These are phyloP conservation scores for Macaranga tanarius DNA, from an alignment of 441 rosid species.

Conservation along the genomic window DNA sequence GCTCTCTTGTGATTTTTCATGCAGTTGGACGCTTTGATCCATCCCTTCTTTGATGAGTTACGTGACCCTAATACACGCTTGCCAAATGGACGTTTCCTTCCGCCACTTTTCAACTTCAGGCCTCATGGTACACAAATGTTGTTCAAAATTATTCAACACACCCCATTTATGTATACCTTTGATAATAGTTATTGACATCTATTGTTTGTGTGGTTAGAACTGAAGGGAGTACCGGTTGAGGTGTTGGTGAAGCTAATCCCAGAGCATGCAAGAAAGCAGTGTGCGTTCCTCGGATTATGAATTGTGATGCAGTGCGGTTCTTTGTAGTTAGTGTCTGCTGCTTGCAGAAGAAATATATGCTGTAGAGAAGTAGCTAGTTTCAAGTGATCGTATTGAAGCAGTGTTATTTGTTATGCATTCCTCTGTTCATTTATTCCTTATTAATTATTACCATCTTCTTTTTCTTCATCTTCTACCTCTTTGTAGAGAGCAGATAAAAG, in stretches of 20 bases:
- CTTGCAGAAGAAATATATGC: slow-evolving; percentile 36
- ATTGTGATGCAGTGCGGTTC: background rate
- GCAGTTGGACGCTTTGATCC: slow-evolving; percentile 79
- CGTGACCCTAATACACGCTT: slow-evolving; percentile 72
- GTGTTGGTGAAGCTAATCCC: slow-evolving; percentile 75
- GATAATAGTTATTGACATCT: slow-evolving; percentile 1
- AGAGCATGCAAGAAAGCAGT: slow-evolving; percentile 87
- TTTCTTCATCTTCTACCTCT: slow-evolving; percentile 9
- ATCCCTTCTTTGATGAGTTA: slow-evolving; percentile 92
- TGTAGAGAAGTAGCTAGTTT: slow-evolving; percentile 46
- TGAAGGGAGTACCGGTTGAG: slow-evolving; percentile 73
- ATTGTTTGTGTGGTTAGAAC: slow-evolving; percentile 43
- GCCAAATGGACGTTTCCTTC: slow-evolving; percentile 86
- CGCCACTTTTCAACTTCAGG: slow-evolving; percentile 87
- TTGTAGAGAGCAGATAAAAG: slow-evolving; percentile 33
- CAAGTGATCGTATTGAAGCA: slow-evolving; percentile 27
- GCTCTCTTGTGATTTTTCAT: background rate
- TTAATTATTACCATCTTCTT: slow-evolving; percentile 12
- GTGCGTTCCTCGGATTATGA: slow-evolving; percentile 66
- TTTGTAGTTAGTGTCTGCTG: slow-evolving; percentile 30
- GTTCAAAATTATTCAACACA: background rate
- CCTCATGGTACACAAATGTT: slow-evolving; percentile 52
- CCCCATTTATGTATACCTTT: background rate
- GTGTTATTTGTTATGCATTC: slow-evolving; percentile 21
- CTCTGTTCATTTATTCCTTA: slow-evolving; percentile 40